These are phyloP conservation scores for Leishmania braziliensis DNA, from an alignment of 208 protist species.

Conservation along the genomic window DNA sequence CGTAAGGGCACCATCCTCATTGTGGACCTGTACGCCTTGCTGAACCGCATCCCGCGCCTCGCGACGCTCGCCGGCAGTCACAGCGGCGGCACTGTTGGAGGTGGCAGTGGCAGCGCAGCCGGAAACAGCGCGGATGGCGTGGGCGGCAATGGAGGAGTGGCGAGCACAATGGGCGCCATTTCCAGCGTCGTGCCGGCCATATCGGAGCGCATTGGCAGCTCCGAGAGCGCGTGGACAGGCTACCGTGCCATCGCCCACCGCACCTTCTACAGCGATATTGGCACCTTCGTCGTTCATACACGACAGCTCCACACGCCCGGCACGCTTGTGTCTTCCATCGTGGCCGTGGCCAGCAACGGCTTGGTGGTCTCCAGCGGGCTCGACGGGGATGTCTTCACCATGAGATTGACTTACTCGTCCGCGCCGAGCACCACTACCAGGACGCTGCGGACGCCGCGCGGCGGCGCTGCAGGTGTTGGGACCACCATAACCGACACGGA, in stretches of 20 bases:
- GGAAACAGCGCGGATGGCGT: conserved; percentile 11
- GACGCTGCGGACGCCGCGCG: neutral
- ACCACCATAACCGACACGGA: conserved; percentile 4
- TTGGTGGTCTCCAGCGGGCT: conserved; percentile 43
- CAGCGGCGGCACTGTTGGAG: neutral
- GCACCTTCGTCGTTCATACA: conserved; percentile 23
- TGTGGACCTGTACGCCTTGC: conserved; percentile 36
- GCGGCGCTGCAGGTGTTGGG: neutral
- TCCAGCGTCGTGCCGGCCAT: neutral
- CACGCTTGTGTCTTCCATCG: conserved; percentile 41
- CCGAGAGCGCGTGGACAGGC: conserved; percentile 29
- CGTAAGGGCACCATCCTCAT: conserved; percentile 37
- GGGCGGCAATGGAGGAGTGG: neutral
- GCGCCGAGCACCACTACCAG: neutral
- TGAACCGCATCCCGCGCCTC: conserved; percentile 38
- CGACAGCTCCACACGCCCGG: conserved; percentile 33
- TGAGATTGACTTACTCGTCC: conserved; percentile 23
- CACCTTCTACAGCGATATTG: conserved; percentile 33
- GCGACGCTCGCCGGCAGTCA: conserved; percentile 5
- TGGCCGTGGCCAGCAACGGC: conserved; percentile 26
- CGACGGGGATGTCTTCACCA: conserved; percentile 48
- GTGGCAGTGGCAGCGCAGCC: neutral
- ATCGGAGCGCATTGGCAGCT: conserved; percentile 32
- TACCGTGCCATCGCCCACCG: conserved; percentile 28
- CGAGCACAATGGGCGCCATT: conserved; percentile 3